A percentile compares a stretch with the other conserved stretches of the same genome.
These are phyloP conservation scores for Rhodotorula babjevae DNA, from an alignment of 768 basidiomycete genomes.

Conservation along the genomic window DNA sequence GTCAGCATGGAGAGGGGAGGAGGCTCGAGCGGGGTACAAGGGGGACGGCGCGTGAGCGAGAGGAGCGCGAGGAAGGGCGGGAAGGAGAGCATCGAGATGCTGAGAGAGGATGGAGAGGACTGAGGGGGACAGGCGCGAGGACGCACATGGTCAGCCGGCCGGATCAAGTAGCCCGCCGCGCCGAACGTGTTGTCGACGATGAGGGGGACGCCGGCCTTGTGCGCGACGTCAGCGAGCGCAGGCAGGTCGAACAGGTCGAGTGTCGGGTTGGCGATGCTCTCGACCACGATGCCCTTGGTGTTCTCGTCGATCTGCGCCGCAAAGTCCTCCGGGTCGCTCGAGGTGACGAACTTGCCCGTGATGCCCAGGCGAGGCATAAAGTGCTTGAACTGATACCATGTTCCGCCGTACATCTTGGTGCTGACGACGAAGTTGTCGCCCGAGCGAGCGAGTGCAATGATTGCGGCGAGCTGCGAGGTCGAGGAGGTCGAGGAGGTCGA, in stretches of 20 bases:
- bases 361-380: constrained; percentile 68
- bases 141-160: constrained; percentile 54
- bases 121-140: no score
- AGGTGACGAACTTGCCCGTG: constrained; percentile 16
- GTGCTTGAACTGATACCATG: background rate
- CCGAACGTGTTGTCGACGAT: constrained; percentile 57
- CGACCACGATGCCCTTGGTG: constrained; percentile 48
- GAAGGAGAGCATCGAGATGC: no score
- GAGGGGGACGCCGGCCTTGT: constrained; percentile 63
- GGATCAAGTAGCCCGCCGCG: constrained; percentile 55
- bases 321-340: background rate
- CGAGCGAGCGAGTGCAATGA: constrained; percentile 52
- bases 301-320: constrained; percentile 16
- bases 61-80: no score
- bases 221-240: constrained; percentile 67
- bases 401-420: constrained; percentile 7
- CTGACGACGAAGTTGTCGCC: constrained; percentile 67
- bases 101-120: no score
- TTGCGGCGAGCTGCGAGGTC: background rate
- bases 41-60: no score
- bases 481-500: background rate
- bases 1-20: background rate
- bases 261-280: no score
- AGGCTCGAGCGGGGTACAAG: no score
- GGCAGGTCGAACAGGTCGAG: background rate